Conservation (phyloP, 1,284 basidiomycete species). For the Gomphus sp. region DNA sequence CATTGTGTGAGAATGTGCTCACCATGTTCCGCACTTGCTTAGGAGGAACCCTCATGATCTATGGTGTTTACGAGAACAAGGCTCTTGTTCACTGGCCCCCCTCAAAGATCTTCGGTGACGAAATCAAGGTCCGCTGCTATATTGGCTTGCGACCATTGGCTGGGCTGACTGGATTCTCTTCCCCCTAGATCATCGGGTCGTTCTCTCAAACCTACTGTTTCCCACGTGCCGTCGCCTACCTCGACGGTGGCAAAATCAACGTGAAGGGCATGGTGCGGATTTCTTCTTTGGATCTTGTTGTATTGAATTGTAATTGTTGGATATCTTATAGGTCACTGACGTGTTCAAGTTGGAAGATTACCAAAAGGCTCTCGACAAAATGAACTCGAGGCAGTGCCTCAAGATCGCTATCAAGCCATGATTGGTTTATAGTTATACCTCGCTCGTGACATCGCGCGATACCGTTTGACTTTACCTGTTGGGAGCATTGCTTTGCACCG, state of each 20-base stretch:
- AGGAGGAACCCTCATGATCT: constrained; percentile 19
- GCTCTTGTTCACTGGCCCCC: constrained; percentile 79
- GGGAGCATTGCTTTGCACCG: not conserved
- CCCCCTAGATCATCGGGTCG: constrained; percentile 66
- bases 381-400: constrained; percentile 62
- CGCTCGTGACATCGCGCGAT: not conserved
- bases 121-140: constrained; percentile 52
- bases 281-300: not conserved
- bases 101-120: constrained; percentile 77
- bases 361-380: constrained; percentile 76
- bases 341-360: constrained; percentile 69
- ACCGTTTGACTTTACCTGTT: not conserved
- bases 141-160: not conserved
- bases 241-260: constrained; percentile 75
- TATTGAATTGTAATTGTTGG: not conserved
- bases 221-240: constrained; percentile 80
- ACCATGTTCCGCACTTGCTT: not conserved
- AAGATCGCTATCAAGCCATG: constrained; percentile 59
- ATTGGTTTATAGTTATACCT: constrained; percentile 2
- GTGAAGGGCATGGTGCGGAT: constrained; percentile 70
- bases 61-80: constrained; percentile 47
- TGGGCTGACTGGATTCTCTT: constrained; percentile 1
- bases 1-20: not conserved
- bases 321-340: constrained; percentile 47
- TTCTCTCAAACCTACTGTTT: constrained; percentile 83